Evolutionary conservation across 192 early-diverging fungal genomes (phyloP).

Genomic region (Spinellus fusiger): DNA sequence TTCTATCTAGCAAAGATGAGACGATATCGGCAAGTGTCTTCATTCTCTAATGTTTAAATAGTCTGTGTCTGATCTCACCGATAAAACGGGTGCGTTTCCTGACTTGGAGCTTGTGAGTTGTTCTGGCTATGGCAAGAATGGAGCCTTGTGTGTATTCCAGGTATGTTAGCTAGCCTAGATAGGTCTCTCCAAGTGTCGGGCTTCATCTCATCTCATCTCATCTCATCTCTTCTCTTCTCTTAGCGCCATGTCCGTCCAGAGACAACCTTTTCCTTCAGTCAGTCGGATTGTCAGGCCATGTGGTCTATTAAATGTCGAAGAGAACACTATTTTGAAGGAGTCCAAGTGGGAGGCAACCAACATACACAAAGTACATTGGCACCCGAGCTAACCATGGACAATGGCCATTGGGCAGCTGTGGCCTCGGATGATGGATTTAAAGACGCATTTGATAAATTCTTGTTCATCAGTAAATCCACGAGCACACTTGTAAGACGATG

Average conservation of each 20-base stretch:
- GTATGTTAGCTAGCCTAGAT: constrained; percentile 20
- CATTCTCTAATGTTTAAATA: not conserved
- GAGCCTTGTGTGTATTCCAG: constrained; percentile 46
- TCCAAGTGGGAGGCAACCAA: constrained; percentile 30
- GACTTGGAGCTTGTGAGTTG: constrained; percentile 46
- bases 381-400: not conserved
- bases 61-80: not conserved
- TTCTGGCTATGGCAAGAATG: constrained; percentile 47
- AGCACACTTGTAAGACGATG: constrained; percentile 52
- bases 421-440: constrained; percentile 8
- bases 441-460: constrained; percentile 40
- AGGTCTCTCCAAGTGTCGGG: not conserved
- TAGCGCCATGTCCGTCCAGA: constrained; percentile 46
- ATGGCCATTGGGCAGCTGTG: constrained; percentile 6
- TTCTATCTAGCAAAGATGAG: not conserved
- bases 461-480: constrained; percentile 60
- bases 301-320: constrained; percentile 67
- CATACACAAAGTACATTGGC: not conserved
- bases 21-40: not conserved
- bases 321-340: constrained; percentile 38
- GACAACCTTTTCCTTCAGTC: constrained; percentile 36
- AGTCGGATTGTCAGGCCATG: constrained; percentile 49
- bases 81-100: constrained; percentile 4
- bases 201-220: not conserved
- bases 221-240: not conserved